Base-by-base conservation (phyloP, 1,139 yeast species). In the Protomyces macrosporus region DNA sequence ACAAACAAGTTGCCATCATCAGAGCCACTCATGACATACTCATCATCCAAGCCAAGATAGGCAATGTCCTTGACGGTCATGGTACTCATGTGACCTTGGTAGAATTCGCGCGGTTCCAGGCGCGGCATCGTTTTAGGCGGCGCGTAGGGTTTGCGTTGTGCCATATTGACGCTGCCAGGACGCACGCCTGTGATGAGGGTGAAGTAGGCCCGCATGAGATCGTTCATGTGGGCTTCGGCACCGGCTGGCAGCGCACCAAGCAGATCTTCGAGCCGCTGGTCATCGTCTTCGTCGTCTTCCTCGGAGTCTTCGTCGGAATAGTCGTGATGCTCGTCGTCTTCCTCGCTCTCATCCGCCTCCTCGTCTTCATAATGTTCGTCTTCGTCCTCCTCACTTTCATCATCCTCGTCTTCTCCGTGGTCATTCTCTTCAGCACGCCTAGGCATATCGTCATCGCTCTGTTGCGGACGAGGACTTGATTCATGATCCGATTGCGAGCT, bases 21-120 rank as follows among this genome's bases (percentile, higher is more conserved):
- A 6, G 69, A 67, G 30, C 69, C 70, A 23, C 68, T 65, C 65
- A 68, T 58, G 39, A 68, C 61, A 45, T 67, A 68, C 51, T 68
- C 70, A 48, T 68, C 70, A 32, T 64, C 45, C 30, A 57, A 39
- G 9, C 70, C 70, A 48, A 52, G 67, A 42, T 65, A 68, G 53
- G 62, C 64, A 33, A 67, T 69, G 33, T 67, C 69, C 45, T 66
- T 67, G 35, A 67, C 60, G 4, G 63, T 39, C 45, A 50, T 45
- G n/a, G 36, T 60, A n/a, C 55, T 64, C 39, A 48, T 48, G 40
- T 56, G 65, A 16, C 61, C 65, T 14, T 12, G 32, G 40, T 34
- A 55, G n/a, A 36, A 23, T 10, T 33, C 23, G 45, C 16, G 36
- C 45, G 6, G 55, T 32, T 4, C 16, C 23, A 7, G 39, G 30